Base-by-base conservation (phyloP, 495 filamentous ascomycete species). In the Hyaloscypha bicolor region DNA sequence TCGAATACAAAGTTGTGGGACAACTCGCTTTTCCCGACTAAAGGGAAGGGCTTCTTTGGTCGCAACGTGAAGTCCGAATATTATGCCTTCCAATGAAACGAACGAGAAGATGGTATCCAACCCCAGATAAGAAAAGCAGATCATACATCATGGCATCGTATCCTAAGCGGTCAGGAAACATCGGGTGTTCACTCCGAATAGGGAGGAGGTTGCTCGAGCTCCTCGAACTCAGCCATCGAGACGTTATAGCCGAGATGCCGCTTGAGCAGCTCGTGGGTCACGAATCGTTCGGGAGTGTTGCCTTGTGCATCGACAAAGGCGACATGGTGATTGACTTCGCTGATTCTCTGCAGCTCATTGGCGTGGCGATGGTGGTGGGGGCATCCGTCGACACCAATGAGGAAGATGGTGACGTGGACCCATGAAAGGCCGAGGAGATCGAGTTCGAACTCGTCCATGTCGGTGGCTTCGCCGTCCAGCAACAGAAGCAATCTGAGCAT, bases 381-480 rank as follows among this genome's bases (percentile, higher is more conserved):
- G 64, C 80, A 83, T 30, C 80, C 78, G 68, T 83, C 80, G 5
- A 80, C 79, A 30, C 81, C 81, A 48, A 83, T 81, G 63, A 83
- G 57, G 72, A 83, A 82, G 61, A 83, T 81, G 0, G 81, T 83
- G 32, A 81, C 76, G 69, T 82, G 79, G 1, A 77, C 81, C 81
- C 81, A 83, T 12, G 76, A 74, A 16, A 80, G 76, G 25, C 78
- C 70, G 31, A 83, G 74, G 5, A 83, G 71, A 58, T 82, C 80
- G 8, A 83, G 73, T 60, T 83, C 80, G 65, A 83, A 83, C 62
- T 82, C 81, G 62, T 83, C 78, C 77, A 83, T 83, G 45, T 83
- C 81, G 8, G 71, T 77, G 12, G 80, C 79, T 71, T 83, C 81
- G 9, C 79, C 79, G 65, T 80, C 79, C 9, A 83, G 73, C 0